phyloP scores from a whole-genome alignment of 2,329 filamentous ascomycete species.

The Chalara sp. region DNA sequence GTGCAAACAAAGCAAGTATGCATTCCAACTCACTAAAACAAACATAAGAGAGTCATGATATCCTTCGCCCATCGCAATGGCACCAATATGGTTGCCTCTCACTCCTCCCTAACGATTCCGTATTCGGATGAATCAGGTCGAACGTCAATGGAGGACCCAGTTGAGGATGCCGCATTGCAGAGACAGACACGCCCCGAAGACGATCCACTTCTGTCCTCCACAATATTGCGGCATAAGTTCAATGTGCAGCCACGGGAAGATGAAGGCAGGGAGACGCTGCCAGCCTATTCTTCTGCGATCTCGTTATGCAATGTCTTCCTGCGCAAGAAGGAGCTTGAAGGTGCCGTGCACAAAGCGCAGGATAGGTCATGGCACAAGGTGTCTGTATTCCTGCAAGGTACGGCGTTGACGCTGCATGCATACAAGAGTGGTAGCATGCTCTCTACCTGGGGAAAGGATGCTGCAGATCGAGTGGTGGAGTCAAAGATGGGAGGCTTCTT shows the following conservation, averaged over 20 bases:
- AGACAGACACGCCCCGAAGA: not conserved
- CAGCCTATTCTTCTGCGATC: slow-evolving; percentile 51
- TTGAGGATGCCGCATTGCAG: not conserved
- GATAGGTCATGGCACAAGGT: slow-evolving; percentile 58
- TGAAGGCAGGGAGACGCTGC: slow-evolving; percentile 40
- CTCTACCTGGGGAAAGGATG: slow-evolving; percentile 40
- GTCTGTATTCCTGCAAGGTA: slow-evolving; percentile 60
- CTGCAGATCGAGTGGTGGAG: slow-evolving; percentile 44
- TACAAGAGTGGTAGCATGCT: slow-evolving; percentile 51
- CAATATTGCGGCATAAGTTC: slow-evolving; percentile 7
- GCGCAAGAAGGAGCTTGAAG: slow-evolving; percentile 60
- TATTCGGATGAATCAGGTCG: not conserved
- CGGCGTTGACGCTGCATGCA: slow-evolving; percentile 58
- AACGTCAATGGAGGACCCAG: not conserved
- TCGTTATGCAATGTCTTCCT: slow-evolving; percentile 49
- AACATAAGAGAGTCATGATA: not conserved
- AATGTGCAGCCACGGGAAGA: slow-evolving; percentile 29
- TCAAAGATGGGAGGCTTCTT: slow-evolving; percentile 49
- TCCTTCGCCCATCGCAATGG: not conserved
- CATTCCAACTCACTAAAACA: not conserved
- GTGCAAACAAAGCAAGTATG: not conserved
- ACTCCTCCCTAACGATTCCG: not conserved
- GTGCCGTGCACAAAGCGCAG: slow-evolving; percentile 54
- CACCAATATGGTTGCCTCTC: not conserved
- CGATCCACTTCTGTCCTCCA: not conserved